Base-by-base conservation (phyloP, 2,329 filamentous ascomycete genomes). In the Fusarium sarcochroum region DNA sequence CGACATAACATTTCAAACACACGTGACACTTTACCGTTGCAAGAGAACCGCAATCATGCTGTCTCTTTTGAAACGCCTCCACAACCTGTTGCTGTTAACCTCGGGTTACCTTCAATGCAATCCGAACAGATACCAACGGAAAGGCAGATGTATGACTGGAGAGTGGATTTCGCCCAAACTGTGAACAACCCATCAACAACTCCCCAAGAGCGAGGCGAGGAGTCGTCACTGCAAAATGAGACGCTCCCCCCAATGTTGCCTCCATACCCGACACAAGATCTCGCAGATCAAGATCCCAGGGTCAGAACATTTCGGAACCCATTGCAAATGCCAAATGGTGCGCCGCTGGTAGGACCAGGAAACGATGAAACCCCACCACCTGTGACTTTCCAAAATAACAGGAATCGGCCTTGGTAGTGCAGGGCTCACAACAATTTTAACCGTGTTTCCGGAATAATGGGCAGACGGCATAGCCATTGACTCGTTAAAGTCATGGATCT, bases 1-100 rank as follows among this genome's bases (percentile, higher is more conserved):
- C 74, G 75, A 23, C 73, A 73, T 41, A 68, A 61, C 49, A 65
- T 61, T 32, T 50, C 63, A 6, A 53, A 57, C n/a, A 30, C 58
- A 17, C 62, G 53, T 42, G 51, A 63, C 32, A 18, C 46, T 40
- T 34, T 37, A 18, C 21, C 48, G 15, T 42, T 46, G 8, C 37
- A 54, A 15, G 58, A 69, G 41, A 41, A 27, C 25, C 63, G 42
- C 20, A 55, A 18, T 34, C 59, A 21, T 38, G 37, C 30, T 45
- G 55, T 25, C 32, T 47, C 57, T 9, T 34, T 34, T 5, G 46
- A 66, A 14, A 40, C 38, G 17, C 30, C 44, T n/a, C 15, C 49
- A 18, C 66, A 54, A 35, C 56, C 48, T 41, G 20, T 44, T 32
- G 46, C 27, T 34, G 23, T 49, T 37, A 57, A 47, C 17, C 30